phyloP scores from a whole-genome alignment of 768 basidiomycete genomes.

The Paxillus rubicundulus region DNA sequence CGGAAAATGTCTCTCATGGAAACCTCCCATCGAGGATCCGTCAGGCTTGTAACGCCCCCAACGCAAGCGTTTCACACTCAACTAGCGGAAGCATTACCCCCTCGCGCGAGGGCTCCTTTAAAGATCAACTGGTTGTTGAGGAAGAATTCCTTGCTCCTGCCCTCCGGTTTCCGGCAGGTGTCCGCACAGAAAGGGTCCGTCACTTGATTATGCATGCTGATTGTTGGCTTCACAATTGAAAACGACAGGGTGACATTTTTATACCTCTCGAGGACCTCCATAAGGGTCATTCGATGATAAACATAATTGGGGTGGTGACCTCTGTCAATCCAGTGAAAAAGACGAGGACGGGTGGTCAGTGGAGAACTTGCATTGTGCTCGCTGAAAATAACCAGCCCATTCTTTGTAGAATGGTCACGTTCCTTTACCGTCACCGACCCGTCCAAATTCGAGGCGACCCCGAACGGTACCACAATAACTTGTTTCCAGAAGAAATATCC shows the following conservation, averaged over 20 bases:
- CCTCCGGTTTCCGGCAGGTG: conserved; percentile 16
- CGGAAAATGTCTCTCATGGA: not conserved
- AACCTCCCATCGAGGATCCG: not conserved
- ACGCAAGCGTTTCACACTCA: not conserved
- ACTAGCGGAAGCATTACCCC: not conserved
- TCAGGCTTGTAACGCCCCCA: not conserved
- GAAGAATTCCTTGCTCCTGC: not conserved
- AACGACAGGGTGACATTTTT: conserved; percentile 27
- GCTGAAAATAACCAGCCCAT: not conserved
- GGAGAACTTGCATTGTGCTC: not conserved
- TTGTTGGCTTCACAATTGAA: conserved; percentile 1
- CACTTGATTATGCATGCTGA: not conserved
- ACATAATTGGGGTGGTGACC: conserved; percentile 33
- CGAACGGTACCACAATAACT: conserved; percentile 37
- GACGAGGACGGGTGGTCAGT: conserved; percentile 29
- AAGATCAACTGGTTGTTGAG: not conserved
- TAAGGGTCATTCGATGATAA: conserved; percentile 16
- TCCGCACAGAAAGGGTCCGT: conserved; percentile 30
- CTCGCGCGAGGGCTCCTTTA: not conserved
- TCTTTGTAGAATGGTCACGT: conserved; percentile 43
- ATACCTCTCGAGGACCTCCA: conserved; percentile 15
- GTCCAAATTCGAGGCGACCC: conserved; percentile 33
- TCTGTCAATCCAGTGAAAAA: conserved; percentile 9
- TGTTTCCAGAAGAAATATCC: conserved; percentile 50
- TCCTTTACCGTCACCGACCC: conserved; percentile 52